These are phyloP conservation scores for Paramyrothecium sp. DNA, from an alignment of 2,329 filamentous ascomycete genomes.

Conservation along the genomic window DNA sequence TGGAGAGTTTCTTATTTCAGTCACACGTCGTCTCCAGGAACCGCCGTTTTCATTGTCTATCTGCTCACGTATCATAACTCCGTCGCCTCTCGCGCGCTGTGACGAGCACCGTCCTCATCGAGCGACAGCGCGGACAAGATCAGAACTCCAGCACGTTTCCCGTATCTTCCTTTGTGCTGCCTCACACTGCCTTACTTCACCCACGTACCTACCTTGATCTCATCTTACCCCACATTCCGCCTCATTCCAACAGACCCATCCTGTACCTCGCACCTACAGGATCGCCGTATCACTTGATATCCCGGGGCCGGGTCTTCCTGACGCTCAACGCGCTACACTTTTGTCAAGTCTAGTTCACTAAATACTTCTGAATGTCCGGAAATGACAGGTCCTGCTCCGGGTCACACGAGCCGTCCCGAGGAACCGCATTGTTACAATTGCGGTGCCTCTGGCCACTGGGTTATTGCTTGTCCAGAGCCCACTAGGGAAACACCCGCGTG, in stretches of 20 bases:
- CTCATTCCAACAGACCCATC: no score
- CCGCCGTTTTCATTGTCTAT: background rate
- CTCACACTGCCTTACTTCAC: no score
- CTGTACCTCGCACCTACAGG: no score
- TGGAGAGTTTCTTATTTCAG: background rate
- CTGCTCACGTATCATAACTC: background rate
- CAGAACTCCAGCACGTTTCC: no score
- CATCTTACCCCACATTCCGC: no score
- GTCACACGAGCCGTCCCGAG: conserved; percentile 26
- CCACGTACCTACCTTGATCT: no score
- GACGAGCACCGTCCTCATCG: no score
- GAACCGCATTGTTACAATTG: conserved; percentile 54
- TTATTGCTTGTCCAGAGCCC: conserved; percentile 51
- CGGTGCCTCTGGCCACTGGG: conserved; percentile 48
- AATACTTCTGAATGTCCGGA: conserved; percentile 2
- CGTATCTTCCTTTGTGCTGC: no score
- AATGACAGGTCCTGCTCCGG: conserved; percentile 27
- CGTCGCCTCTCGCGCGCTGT: background rate
- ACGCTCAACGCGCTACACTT: no score
- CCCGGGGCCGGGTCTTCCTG: no score
- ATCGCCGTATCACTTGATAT: no score
- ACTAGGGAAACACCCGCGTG: conserved; percentile 48
- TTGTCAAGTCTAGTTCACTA: background rate
- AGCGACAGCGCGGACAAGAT: no score
- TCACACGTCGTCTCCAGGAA: background rate